phyloP scores from a whole-genome alignment of 805 yeast species.

The Wickerhamiella lipophila region DNA sequence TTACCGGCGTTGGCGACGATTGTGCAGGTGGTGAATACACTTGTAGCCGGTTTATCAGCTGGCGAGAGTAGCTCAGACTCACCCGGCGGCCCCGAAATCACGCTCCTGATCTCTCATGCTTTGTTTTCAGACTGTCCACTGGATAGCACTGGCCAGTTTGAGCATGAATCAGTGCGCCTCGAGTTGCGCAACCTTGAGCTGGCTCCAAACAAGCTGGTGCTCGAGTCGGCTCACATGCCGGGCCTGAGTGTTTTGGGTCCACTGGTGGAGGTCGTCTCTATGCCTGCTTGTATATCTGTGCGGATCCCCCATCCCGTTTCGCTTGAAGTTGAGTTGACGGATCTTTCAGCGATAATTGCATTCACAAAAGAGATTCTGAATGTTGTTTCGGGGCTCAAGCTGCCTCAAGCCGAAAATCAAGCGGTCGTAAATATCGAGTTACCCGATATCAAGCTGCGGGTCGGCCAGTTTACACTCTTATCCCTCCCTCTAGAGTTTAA shows the following conservation, averaged over 20 bases:
- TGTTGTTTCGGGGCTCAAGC: constrained; percentile 1
- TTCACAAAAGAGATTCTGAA: neutral
- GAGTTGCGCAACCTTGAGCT: neutral
- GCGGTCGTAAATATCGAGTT: constrained; percentile 14
- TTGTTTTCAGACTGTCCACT: constrained; percentile 5
- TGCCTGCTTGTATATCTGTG: neutral
- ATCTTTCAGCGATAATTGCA: neutral
- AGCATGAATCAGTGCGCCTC: neutral
- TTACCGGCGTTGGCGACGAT: constrained; percentile 7
- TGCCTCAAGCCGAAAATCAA: constrained; percentile 17
- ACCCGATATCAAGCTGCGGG: constrained; percentile 17
- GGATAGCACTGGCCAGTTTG: constrained; percentile 3
- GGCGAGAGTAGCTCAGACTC: neutral
- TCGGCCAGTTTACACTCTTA: constrained; percentile 16
- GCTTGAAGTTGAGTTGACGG: neutral
- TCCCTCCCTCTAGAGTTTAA: constrained; percentile 16
- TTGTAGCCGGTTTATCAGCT: neutral
- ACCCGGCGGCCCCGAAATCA: neutral
- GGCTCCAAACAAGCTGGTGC: neutral
- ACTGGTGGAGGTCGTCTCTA: constrained; percentile 8
- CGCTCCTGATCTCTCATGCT: neutral
- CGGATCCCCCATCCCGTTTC: constrained; percentile 9
- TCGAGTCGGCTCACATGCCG: constrained; percentile 10
- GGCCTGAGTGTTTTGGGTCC: constrained; percentile 16
- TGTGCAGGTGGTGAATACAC: constrained; percentile 11